A percentile compares a stretch with the other conserved stretches of the same genome.
phyloP scores from a whole-genome alignment of 2,329 filamentous ascomycete species.

The Tolypocladium inflatum region DNA sequence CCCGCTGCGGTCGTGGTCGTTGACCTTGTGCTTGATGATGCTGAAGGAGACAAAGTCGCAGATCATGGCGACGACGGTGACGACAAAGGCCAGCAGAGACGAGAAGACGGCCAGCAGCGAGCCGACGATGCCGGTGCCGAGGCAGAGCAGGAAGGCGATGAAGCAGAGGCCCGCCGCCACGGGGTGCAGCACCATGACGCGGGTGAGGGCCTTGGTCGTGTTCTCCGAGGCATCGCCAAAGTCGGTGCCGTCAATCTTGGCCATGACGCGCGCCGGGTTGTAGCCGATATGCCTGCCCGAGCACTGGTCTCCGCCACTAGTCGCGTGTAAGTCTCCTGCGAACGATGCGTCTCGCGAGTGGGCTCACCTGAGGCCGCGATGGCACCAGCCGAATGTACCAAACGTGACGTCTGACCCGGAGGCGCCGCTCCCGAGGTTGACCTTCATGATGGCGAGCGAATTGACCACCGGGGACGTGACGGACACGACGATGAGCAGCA shows the following conservation, averaged over 20 bases:
- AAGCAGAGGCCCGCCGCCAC: constrained; percentile 48
- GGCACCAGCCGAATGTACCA: constrained; percentile 53
- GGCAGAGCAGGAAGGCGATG: constrained; percentile 46
- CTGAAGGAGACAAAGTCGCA: constrained; percentile 50
- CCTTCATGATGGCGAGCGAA: constrained; percentile 41
- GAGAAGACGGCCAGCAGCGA: constrained; percentile 41
- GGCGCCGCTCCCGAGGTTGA: constrained; percentile 32
- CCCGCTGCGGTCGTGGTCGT: constrained; percentile 32
- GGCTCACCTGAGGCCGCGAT: constrained; percentile 17
- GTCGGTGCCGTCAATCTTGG: constrained; percentile 21
- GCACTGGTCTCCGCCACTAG: constrained; percentile 35
- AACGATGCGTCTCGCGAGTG: neutral
- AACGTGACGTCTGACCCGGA: constrained; percentile 33
- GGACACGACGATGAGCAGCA: constrained; percentile 48
- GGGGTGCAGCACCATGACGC: constrained; percentile 53
- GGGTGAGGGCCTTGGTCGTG: constrained; percentile 40
- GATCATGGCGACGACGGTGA: constrained; percentile 37
- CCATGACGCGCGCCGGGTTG: constrained; percentile 37
- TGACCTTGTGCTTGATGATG: constrained; percentile 43
- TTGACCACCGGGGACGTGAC: constrained; percentile 51
- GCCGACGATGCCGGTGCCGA: constrained; percentile 42
- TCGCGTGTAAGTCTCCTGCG: neutral
- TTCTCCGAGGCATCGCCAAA: constrained; percentile 33
- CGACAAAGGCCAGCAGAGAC: constrained; percentile 40
- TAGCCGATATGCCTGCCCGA: constrained; percentile 43